These are phyloP conservation scores for Hymenoscyphus repandus DNA, from an alignment of 2,329 filamentous ascomycete genomes.

Conservation along the genomic window DNA sequence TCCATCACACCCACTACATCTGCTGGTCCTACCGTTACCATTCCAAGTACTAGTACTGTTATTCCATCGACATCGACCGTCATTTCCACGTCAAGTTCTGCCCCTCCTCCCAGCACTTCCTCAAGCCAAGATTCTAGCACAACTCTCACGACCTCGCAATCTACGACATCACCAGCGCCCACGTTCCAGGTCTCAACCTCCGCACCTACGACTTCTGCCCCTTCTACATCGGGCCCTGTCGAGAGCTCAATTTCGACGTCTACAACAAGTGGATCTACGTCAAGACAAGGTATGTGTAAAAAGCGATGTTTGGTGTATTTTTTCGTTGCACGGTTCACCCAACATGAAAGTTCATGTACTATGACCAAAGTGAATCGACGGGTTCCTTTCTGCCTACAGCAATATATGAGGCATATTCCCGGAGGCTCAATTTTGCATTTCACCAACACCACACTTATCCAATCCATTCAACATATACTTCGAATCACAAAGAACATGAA, in stretches of 20 bases:
- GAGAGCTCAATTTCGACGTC: not conserved
- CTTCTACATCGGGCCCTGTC: not conserved
- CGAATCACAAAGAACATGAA: not conserved
- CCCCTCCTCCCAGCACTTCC: not conserved
- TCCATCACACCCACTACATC: not conserved
- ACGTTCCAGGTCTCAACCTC: not conserved
- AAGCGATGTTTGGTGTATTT: not conserved
- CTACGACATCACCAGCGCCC: not conserved
- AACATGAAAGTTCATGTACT: not conserved
- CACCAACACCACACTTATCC: not conserved
- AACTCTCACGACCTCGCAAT: not conserved
- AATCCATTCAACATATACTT: not conserved
- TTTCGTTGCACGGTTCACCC: not conserved
- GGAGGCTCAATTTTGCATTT: too few species aligned
- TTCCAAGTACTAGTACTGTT: not conserved
- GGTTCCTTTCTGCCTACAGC: not conserved
- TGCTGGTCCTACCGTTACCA: not conserved
- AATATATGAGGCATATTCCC: not conserved
- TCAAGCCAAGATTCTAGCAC: not conserved
- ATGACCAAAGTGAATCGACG: not conserved
- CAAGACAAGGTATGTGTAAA: constrained; percentile 3
- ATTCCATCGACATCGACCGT: not conserved
- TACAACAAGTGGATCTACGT: not conserved
- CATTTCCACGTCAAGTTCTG: not conserved
- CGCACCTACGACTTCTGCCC: not conserved